Evolutionary conservation across 2,329 filamentous ascomycete genomes (phyloP).

Genomic region (Esteya vermicola): DNA sequence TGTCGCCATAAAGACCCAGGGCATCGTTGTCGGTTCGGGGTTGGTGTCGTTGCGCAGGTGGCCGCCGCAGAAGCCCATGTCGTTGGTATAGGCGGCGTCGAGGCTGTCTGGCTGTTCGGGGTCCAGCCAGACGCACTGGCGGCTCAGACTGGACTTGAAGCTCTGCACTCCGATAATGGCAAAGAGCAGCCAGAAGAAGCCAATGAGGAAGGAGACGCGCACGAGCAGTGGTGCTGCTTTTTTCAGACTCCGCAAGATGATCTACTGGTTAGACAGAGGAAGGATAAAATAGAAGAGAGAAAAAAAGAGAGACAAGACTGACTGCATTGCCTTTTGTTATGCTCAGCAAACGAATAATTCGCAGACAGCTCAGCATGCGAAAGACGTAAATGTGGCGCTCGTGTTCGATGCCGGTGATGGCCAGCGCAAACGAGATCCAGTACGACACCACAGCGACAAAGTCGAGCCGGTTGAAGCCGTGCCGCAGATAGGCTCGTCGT

Average conservation of each 20-base stretch:
- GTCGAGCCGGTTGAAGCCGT: conserved; percentile 91
- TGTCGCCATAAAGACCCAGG: conserved; percentile 47
- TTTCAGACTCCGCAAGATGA: conserved; percentile 89
- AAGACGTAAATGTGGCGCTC: conserved; percentile 71
- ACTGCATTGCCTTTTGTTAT: conserved; percentile 88
- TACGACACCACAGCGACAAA: conserved; percentile 91
- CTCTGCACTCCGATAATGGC: conserved; percentile 94
- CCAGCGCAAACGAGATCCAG: conserved; percentile 77
- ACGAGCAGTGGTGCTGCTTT: conserved; percentile 85
- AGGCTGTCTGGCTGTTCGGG: conserved; percentile 41
- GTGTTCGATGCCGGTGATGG: conserved; percentile 54
- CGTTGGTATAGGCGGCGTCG: conserved; percentile 43
- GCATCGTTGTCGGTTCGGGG: conserved; percentile 24
- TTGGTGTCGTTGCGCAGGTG: conserved; percentile 49
- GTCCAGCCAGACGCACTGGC: conserved; percentile 67
- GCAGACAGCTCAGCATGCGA: conserved; percentile 88
- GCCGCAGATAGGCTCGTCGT: conserved; percentile 79
- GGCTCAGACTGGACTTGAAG: conserved; percentile 72
- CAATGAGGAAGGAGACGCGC: conserved; percentile 84
- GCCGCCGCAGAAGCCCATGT: conserved; percentile 74
- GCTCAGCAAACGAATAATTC: conserved; percentile 79
- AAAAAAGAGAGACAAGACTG: conserved; percentile 19
- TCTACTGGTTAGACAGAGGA: conserved; percentile 28
- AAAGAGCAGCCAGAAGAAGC: conserved; percentile 96
- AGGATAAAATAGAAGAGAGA: background rate